Conservation (phyloP, 2,329 filamentous ascomycete species). For the Westerdykella sp. region DNA sequence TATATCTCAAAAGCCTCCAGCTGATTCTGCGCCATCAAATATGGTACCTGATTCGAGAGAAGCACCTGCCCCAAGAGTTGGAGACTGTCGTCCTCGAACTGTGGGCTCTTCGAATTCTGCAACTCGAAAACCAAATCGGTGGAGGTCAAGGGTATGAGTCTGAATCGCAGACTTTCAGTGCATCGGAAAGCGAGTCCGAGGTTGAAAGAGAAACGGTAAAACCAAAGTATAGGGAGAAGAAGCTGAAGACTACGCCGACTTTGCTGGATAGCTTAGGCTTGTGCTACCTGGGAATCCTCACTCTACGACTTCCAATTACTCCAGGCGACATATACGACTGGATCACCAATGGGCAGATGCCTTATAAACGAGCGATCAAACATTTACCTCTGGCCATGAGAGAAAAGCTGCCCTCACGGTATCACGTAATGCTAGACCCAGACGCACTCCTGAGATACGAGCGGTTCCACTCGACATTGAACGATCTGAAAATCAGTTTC, state of each 20-base stretch:
- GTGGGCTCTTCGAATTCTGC: constrained; percentile 69
- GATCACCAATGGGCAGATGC: constrained; percentile 60
- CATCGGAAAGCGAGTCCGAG: constrained; percentile 43
- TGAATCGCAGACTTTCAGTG: constrained; percentile 52
- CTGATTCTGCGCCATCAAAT: constrained; percentile 78
- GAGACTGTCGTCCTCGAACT: constrained; percentile 76
- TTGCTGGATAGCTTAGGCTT: constrained; percentile 69
- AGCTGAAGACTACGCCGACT: constrained; percentile 53
- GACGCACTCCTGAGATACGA: constrained; percentile 45
- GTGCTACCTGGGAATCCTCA: constrained; percentile 70
- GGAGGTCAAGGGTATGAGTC: constrained; percentile 29
- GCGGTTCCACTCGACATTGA: constrained; percentile 58
- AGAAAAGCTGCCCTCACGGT: constrained; percentile 56
- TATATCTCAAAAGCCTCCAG: constrained; percentile 81
- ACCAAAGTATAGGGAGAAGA: constrained; percentile 26
- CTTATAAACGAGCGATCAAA: constrained; percentile 60
- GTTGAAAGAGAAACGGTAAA: constrained; percentile 23
- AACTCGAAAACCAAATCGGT: constrained; percentile 44
- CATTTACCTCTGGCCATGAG: constrained; percentile 59
- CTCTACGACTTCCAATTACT: constrained; percentile 70
- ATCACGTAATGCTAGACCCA: constrained; percentile 54
- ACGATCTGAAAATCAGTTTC: constrained; percentile 59
- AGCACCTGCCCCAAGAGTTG: constrained; percentile 63
- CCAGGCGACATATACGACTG: constrained; percentile 66
- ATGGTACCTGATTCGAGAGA: constrained; percentile 61